These are phyloP conservation scores for Ophiorrhiza pumila DNA, from an alignment of 257 asterid species.

Conservation along the genomic window DNA sequence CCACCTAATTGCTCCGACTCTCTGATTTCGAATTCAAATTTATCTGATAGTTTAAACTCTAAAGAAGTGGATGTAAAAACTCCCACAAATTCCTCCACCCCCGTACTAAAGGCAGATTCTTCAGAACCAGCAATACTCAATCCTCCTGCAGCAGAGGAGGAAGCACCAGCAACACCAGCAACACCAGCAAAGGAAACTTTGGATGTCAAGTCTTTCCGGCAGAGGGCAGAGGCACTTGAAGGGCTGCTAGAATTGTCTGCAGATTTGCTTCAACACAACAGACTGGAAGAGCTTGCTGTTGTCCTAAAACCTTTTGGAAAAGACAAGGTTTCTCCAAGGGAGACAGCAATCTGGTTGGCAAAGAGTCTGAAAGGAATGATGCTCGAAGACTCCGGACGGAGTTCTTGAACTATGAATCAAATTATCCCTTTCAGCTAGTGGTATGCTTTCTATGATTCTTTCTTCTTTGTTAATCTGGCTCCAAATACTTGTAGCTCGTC, in stretches of 20 bases:
- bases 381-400: constrained; percentile 70
- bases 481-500: background rate
- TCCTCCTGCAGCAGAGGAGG: constrained; percentile 36
- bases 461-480: background rate
- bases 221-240: constrained; percentile 98
- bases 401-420: constrained; percentile 31
- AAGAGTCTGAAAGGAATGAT: constrained; percentile 94
- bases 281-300: constrained; percentile 83
- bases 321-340: constrained; percentile 95
- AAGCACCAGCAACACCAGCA: constrained; percentile 42
- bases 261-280: constrained; percentile 78
- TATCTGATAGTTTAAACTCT: constrained; percentile 32
- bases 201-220: constrained; percentile 76
- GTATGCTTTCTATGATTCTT: background rate
- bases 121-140: constrained; percentile 32
- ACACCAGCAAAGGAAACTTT: constrained; percentile 58
- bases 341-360: constrained; percentile 97
- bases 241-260: constrained; percentile 94
- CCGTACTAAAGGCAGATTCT: constrained; percentile 27
- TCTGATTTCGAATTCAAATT: constrained; percentile 28
- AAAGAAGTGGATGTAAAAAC: constrained; percentile 49
- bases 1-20: constrained; percentile 31
- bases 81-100: constrained; percentile 22
- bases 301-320: constrained; percentile 92
- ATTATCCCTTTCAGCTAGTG: background rate